These are phyloP conservation scores for Leucosporidium scottii DNA, from an alignment of 768 basidiomycete species.

Conservation along the genomic window DNA sequence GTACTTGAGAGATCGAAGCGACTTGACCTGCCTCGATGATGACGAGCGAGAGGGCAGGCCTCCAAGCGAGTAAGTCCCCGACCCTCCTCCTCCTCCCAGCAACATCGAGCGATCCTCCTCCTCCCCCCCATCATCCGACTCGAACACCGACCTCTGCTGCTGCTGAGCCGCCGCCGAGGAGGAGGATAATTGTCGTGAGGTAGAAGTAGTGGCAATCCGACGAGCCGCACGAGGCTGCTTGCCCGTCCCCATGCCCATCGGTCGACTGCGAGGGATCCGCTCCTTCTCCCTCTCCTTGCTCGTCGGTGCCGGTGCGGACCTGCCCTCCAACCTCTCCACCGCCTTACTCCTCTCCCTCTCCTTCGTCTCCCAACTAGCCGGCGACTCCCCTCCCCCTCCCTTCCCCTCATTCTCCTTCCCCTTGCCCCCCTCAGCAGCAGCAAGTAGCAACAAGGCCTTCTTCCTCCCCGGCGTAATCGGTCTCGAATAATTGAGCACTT, in stretches of 20 bases:
- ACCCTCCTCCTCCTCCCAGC: neutral
- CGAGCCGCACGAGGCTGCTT: too few relatives aligned
- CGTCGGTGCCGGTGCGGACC: too few relatives aligned
- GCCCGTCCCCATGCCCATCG: too few relatives aligned
- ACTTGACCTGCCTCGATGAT: neutral
- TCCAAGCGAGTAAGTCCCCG: neutral
- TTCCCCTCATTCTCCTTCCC: neutral
- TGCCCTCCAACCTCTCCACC: neutral
- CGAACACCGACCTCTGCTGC: neutral
- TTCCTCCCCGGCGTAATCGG: constrained; percentile 2
- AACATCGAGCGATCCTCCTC: too few relatives aligned
- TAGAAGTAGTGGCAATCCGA: too few relatives aligned
- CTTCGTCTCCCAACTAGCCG: neutral
- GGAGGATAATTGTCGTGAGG: too few relatives aligned
- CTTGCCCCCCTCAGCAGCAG: neutral
- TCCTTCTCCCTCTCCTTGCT: too few relatives aligned
- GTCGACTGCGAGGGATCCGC: too few relatives aligned
- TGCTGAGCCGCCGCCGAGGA: too few relatives aligned
- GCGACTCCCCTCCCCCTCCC: neutral
- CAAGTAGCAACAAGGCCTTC: neutral
- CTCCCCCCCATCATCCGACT: neutral
- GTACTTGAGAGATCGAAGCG: neutral
- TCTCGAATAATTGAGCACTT: neutral
- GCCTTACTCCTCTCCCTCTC: neutral
- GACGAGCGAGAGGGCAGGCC: neutral